Base-by-base conservation (phyloP, 176 grass and related monocot genomes). In the Saccharum spontaneum region DNA sequence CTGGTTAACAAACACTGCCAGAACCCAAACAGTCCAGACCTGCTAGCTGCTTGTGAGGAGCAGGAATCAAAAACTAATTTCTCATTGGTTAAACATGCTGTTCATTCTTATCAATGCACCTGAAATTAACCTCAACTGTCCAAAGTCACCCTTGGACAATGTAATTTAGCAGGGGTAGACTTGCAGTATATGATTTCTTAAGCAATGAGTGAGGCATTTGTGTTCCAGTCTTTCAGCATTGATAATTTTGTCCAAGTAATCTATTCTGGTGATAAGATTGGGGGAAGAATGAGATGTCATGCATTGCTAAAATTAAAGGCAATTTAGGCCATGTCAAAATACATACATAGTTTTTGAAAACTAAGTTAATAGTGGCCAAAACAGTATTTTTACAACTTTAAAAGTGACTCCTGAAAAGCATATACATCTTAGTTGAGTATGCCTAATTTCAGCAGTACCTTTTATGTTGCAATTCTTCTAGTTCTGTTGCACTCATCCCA, bases 301-400 rank as follows among this genome's bases (percentile, higher is more conserved):
- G 45, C 11, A 26, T 50, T 55, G 14, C n/a, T 39, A 8, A 80
- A 87, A 80, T 18, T 52, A 23, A 48, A 72, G 14, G 16, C 24
- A 18, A 30, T 16, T 52, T 39, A 1, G 17, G 17, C 69, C 59
- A 75, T 66, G 33, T 43, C 26, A 31, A 72, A 86, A 36, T 49
- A 33, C 69, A 2, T 81, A 52, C 49, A 38, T 28, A 41, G 20
- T 73, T 72, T 79, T 79, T 63, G 16, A 86, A 80, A 31, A 64
- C 20, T 54, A 37, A 76, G 33, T 20, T 57, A 9, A 55, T 68
- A 23, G 28, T 50, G 31, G 48, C n/a, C 10, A 55, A 39, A 28
- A 43, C 23, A 73, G 13, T 74, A 57, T 15, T 60, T 66, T 76
- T 67, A 8, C 14, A 72, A 64, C 8, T 63, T 39, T 38, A 23